phyloP scores from a whole-genome alignment of 306 rosid genomes.

The Argentina anserina region DNA sequence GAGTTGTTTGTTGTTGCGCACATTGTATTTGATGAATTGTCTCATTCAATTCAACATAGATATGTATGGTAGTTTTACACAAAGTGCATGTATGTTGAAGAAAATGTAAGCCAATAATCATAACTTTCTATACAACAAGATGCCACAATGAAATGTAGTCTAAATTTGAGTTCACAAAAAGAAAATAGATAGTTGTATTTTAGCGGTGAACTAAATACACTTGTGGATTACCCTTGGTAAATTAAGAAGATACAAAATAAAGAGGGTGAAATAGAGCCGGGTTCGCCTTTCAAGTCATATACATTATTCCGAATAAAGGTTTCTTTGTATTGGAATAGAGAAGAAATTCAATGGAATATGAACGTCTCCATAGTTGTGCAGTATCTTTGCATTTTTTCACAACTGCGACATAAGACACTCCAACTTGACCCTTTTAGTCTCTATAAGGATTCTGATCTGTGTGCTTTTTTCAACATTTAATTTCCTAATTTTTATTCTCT shows the following conservation, averaged over 20 bases:
- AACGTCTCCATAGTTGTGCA: background rate
- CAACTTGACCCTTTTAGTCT: conserved; percentile 19
- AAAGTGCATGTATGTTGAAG: no score
- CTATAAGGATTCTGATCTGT: conserved; percentile 1
- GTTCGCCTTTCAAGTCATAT: background rate
- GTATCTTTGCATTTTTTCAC: background rate
- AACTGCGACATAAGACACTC: background rate
- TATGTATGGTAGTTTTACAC: background rate
- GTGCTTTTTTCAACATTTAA: conserved; percentile 8
- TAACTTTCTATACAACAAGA: background rate
- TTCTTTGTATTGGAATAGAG: background rate
- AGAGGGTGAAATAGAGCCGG: background rate
- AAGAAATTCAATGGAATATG: background rate
- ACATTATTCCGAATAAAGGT: background rate
- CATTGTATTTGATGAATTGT: background rate
- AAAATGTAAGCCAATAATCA: background rate
- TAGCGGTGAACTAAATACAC: background rate
- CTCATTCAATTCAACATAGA: background rate
- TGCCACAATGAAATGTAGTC: background rate
- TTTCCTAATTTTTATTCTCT: conserved; percentile 19
- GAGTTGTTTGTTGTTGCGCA: no score
- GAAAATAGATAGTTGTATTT: background rate
- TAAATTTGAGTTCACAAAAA: background rate
- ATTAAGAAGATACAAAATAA: background rate
- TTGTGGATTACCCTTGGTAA: background rate